These are phyloP conservation scores for Nemania sp. DNA, from an alignment of 2,329 filamentous ascomycete species.

Conservation along the genomic window DNA sequence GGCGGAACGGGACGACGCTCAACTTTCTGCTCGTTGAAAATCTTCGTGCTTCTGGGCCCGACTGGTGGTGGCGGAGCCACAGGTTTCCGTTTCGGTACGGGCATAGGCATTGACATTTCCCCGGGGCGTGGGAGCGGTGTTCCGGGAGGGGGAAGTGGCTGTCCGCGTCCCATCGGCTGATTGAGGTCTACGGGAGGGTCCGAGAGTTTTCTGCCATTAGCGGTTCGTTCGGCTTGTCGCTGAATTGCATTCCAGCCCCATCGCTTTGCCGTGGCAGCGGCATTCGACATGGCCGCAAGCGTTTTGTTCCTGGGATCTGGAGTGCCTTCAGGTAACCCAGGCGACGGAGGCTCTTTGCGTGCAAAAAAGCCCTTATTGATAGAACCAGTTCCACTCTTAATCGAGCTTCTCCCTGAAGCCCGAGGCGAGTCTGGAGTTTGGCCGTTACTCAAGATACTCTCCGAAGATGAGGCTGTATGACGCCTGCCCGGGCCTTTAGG, in stretches of 20 bases:
- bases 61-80: constrained; percentile 34
- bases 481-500: constrained; percentile 35
- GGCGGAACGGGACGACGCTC: constrained; percentile 39
- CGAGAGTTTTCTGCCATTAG: constrained; percentile 39
- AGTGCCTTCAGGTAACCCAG: constrained; percentile 29
- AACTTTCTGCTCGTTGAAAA: constrained; percentile 30
- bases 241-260: constrained; percentile 43
- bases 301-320: constrained; percentile 38
- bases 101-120: constrained; percentile 35
- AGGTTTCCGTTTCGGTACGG: constrained; percentile 38
- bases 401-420: constrained; percentile 35
- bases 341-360: constrained; percentile 36
- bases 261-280: constrained; percentile 41
- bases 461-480: constrained; percentile 39
- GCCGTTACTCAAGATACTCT: constrained; percentile 32
- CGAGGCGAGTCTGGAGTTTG: constrained; percentile 29
- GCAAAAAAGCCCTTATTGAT: constrained; percentile 36
- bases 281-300: constrained; percentile 40
- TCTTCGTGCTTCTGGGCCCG: constrained; percentile 30
- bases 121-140: constrained; percentile 41
- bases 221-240: constrained; percentile 36
- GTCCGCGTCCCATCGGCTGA: constrained; percentile 43
- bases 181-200: constrained; percentile 41
- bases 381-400: constrained; percentile 38
- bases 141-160: constrained; percentile 41